Percentiles rank a stretch among this genome's conserved stretches.
Evolutionary conservation across 2,329 filamentous ascomycete species (phyloP).

Genomic region (Plectosphaerella cucumerina): DNA sequence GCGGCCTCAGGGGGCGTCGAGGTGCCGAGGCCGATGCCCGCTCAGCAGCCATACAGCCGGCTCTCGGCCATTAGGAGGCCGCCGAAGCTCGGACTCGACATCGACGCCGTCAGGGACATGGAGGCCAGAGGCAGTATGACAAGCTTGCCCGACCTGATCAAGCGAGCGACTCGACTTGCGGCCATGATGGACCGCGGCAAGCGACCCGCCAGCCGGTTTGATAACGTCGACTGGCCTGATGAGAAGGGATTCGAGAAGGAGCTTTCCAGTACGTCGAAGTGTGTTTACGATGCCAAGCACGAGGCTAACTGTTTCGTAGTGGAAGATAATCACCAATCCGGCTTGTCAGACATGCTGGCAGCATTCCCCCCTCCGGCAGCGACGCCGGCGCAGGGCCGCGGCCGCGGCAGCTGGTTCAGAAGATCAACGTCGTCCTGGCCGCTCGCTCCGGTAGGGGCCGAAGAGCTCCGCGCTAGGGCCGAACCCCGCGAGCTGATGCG

Average conservation of each 20-base stretch:
- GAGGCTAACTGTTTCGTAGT: slow-evolving; percentile 20
- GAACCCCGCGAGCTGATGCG: neutral
- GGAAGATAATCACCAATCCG: slow-evolving; percentile 44
- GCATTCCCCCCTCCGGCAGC: slow-evolving; percentile 60
- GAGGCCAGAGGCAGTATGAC: slow-evolving; percentile 87
- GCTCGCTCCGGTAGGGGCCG: slow-evolving; percentile 24
- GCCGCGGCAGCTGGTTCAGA: slow-evolving; percentile 40
- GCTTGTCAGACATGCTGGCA: slow-evolving; percentile 61
- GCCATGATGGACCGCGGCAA: slow-evolving; percentile 82
- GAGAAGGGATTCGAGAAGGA: slow-evolving; percentile 39
- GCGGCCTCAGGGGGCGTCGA: slow-evolving; percentile 39
- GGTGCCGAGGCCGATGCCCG: slow-evolving; percentile 17
- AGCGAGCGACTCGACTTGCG: slow-evolving; percentile 79
- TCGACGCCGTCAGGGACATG: slow-evolving; percentile 75
- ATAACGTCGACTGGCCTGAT: slow-evolving; percentile 48
- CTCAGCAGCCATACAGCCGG: slow-evolving; percentile 33
- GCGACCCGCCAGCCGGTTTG: slow-evolving; percentile 55
- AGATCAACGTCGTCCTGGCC: slow-evolving; percentile 43
- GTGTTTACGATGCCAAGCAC: neutral
- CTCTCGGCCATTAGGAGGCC: slow-evolving; percentile 59
- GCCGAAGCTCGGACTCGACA: slow-evolving; percentile 61
- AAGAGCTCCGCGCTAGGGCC: neutral
- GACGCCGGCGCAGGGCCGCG: slow-evolving; percentile 36
- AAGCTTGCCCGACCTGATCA: slow-evolving; percentile 86
- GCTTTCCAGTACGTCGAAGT: slow-evolving; percentile 28